These are phyloP conservation scores for Craspedostauros australis DNA, from an alignment of 108 stramenopile genomes.

Conservation along the genomic window DNA sequence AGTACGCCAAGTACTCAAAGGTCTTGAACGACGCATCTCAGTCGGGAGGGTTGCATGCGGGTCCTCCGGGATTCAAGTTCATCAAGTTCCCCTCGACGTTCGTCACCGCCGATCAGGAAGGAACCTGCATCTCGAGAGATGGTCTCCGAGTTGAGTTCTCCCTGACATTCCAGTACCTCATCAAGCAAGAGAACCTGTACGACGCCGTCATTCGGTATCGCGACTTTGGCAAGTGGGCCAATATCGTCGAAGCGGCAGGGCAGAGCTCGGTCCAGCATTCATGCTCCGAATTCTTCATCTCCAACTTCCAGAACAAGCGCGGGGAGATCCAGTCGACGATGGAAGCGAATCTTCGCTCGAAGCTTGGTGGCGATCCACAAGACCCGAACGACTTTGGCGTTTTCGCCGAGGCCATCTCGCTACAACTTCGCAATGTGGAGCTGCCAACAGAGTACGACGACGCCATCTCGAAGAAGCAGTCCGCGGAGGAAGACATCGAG, in stretches of 20 bases:
- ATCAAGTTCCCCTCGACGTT: slow-evolving; percentile 54
- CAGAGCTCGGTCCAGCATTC: slow-evolving; percentile 33
- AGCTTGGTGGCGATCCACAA: slow-evolving; percentile 22
- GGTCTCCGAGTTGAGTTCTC: slow-evolving; percentile 30
- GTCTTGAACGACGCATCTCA: slow-evolving; percentile 32
- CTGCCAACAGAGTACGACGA: slow-evolving; percentile 29
- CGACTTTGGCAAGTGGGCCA: slow-evolving; percentile 29
- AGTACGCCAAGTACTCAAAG: slow-evolving; percentile 34
- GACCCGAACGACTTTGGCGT: slow-evolving; percentile 12
- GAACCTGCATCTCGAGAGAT: slow-evolving; percentile 40
- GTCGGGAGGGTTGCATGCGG: slow-evolving; percentile 15
- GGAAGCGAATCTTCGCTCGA: slow-evolving; percentile 22
- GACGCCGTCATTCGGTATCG: slow-evolving; percentile 36
- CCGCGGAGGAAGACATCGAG: slow-evolving; percentile 44
- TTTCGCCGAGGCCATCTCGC: slow-evolving; percentile 23
- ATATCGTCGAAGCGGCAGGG: slow-evolving; percentile 30
- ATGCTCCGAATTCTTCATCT: slow-evolving; percentile 19
- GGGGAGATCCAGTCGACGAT: slow-evolving; percentile 32
- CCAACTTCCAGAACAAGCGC: slow-evolving; percentile 31
- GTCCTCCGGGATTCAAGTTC: slow-evolving; percentile 33
- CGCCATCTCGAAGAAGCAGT: slow-evolving; percentile 41
- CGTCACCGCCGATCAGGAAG: slow-evolving; percentile 23
- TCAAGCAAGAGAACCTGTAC: slow-evolving; percentile 20
- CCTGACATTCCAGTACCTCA: slow-evolving; percentile 47
- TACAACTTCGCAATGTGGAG: slow-evolving; percentile 33